Evolutionary conservation across 2,329 filamentous ascomycete genomes (phyloP).

Genomic region (Nakataea oryzae): DNA sequence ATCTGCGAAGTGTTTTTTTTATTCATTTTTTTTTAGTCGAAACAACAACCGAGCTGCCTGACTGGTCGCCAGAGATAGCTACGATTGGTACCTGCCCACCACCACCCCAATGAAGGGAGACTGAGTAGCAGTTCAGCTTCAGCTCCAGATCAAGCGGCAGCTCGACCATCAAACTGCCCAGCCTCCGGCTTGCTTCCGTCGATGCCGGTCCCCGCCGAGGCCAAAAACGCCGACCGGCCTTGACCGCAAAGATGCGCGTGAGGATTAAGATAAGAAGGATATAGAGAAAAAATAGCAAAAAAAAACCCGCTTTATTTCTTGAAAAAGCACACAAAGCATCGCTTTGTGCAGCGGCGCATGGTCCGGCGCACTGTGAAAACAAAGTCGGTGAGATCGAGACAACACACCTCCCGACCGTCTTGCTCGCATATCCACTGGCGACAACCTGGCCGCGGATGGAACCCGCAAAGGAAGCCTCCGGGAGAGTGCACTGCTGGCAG

Average conservation of each 20-base stretch:
- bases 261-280: neutral
- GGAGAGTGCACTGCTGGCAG: neutral
- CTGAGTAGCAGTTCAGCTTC: too few species aligned
- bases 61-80: too few species aligned
- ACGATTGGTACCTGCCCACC: too few species aligned
- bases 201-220: neutral
- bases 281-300: neutral
- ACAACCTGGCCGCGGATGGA: neutral
- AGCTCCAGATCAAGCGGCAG: neutral
- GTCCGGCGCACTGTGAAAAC: neutral
- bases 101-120: neutral
- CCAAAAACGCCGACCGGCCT: neutral
- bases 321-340: neutral
- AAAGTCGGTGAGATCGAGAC: neutral
- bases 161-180: neutral
- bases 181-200: neutral
- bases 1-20: too few species aligned
- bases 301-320: too few species aligned
- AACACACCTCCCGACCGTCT: neutral
- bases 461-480: neutral
- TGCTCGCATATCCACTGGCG: neutral
- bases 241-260: neutral
- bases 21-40: too few species aligned
- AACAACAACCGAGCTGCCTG: too few species aligned
- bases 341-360: neutral